Evolutionary conservation across 116 monocot species (phyloP).

Genomic region (Papilionanthe hybrid): DNA sequence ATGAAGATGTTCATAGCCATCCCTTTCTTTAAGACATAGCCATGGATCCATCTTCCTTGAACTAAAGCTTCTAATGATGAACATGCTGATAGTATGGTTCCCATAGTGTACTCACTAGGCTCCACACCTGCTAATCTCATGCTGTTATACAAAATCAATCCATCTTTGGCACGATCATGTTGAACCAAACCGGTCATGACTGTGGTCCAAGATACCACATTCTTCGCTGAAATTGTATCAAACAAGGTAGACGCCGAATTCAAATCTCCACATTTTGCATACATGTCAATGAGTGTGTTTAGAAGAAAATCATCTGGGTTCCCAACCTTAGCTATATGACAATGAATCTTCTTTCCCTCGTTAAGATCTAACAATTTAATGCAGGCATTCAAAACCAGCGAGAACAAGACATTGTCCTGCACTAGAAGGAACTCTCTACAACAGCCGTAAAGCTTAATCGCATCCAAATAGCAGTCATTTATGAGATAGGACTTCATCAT

Average conservation of each 20-base stretch:
- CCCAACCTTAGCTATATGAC: constrained; percentile 36
- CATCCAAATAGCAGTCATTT: constrained; percentile 13
- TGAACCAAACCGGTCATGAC: constrained; percentile 48
- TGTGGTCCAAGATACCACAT: constrained; percentile 58
- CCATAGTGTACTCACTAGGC: constrained; percentile 44
- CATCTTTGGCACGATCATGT: constrained; percentile 24
- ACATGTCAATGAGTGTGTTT: constrained; percentile 50
- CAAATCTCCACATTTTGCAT: constrained; percentile 32
- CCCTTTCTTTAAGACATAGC: constrained; percentile 34
- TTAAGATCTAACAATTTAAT: constrained; percentile 17
- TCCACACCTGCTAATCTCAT: constrained; percentile 29
- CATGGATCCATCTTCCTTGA: constrained; percentile 66
- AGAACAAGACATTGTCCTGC: constrained; percentile 34
- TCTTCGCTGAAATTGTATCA: constrained; percentile 27
- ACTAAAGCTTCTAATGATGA: constrained; percentile 26
- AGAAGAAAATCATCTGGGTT: constrained; percentile 47
- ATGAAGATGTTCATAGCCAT: constrained; percentile 34
- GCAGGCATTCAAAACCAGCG: constrained; percentile 56
- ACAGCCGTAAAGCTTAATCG: constrained; percentile 15
- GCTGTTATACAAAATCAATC: constrained; percentile 32
- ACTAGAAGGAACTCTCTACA: constrained; percentile 6
- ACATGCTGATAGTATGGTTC: constrained; percentile 43
- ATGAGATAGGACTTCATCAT: constrained; percentile 26
- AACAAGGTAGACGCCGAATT: constrained; percentile 28
- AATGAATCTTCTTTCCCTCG: constrained; percentile 52